Percentiles rank a stretch among this genome's conserved stretches.
These are phyloP conservation scores for Jacaranda mimosifolia DNA, from an alignment of 257 asterid species.

Conservation along the genomic window DNA sequence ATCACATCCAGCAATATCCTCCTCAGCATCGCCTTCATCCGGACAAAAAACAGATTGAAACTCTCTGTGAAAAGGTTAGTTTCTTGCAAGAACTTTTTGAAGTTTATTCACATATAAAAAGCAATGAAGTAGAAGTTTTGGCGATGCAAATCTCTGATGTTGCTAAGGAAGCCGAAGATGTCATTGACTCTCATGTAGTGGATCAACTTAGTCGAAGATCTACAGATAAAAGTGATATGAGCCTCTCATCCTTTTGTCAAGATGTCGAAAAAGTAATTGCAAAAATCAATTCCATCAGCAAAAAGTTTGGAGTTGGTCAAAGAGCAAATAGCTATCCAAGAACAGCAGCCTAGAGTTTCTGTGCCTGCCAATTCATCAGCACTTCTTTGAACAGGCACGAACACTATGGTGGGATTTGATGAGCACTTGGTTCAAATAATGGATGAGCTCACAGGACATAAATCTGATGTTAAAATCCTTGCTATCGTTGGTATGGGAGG, in stretches of 20 bases:
- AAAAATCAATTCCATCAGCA: not conserved
- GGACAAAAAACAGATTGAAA: too few relatives aligned
- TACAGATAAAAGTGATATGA: not conserved
- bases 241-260: not conserved
- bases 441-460: not conserved
- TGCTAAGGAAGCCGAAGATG: not conserved
- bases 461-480: not conserved
- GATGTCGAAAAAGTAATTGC: not conserved
- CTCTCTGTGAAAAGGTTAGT: too few relatives aligned
- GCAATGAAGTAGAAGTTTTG: not conserved
- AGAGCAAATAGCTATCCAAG: not conserved
- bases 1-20: too few relatives aligned
- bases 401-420: not conserved
- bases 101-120: not conserved
- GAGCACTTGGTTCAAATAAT: not conserved
- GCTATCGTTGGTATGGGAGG: conserved; percentile 34
- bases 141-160: not conserved
- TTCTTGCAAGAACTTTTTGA: not conserved
- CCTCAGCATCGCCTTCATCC: too few relatives aligned
- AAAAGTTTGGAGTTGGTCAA: not conserved
- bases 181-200: not conserved
- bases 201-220: too few relatives aligned
- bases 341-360: not conserved
- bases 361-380: not conserved
- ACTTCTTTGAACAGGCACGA: not conserved